Evolutionary conservation across 805 yeast genomes (phyloP).

Genomic region (Sugiyamaella americana): DNA sequence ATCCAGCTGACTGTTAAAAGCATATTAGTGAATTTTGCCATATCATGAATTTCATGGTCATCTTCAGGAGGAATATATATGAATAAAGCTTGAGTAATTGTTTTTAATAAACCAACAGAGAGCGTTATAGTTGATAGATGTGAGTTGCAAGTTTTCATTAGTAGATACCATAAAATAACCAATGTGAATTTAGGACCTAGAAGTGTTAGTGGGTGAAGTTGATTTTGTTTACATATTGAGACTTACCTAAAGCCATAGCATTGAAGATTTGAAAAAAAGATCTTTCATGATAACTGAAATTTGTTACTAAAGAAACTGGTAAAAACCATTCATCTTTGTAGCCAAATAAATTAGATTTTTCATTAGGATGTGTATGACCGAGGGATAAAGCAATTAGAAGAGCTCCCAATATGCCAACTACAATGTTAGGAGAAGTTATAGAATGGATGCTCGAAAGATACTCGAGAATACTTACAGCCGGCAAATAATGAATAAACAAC

Average conservation of each 20-base stretch:
- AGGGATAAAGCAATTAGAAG: conserved; percentile 3
- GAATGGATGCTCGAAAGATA: too few species aligned
- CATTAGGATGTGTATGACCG: conserved; percentile 6
- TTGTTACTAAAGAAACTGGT: conserved; percentile 79
- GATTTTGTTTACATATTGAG: too few species aligned
- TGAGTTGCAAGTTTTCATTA: conserved; percentile 2
- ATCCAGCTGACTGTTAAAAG: conserved; percentile 17
- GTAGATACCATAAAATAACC: conserved; percentile 32
- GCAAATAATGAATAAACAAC: too few species aligned
- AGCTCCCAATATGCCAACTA: conserved; percentile 3
- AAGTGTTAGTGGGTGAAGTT: too few species aligned
- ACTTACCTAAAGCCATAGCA: conserved; percentile 54
- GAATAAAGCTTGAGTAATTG: conserved; percentile 81
- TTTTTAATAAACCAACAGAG: conserved; percentile 55
- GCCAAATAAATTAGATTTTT: conserved; percentile 1
- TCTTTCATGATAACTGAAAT: conserved; percentile 60
- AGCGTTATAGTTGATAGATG: conserved; percentile 1
- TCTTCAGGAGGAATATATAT: conserved; percentile 67
- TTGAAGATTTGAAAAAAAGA: conserved; percentile 73
- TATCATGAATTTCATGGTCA: conserved; percentile 17
- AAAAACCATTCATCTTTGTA: conserved; percentile 34
- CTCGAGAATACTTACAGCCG: too few species aligned
- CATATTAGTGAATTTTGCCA: conserved; percentile 14
- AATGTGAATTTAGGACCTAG: conserved; percentile 67
- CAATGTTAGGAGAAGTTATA: neutral